Conservation (phyloP, 495 filamentous ascomycete genomes). For the Viridothelium virens region DNA sequence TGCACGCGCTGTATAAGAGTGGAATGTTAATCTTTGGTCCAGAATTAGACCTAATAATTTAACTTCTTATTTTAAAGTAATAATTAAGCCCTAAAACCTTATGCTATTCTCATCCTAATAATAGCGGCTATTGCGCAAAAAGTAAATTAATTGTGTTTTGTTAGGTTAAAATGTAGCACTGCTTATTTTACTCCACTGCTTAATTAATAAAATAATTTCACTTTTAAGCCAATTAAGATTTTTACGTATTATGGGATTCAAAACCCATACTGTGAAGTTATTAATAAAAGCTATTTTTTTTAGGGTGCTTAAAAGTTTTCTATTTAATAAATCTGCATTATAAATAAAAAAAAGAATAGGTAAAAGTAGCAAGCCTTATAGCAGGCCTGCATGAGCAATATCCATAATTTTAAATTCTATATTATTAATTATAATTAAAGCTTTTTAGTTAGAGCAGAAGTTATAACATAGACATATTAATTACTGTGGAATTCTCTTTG, state of each 20-base stretch:
- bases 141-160: slow-evolving; percentile 9
- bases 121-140: background rate
- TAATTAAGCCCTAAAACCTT: background rate
- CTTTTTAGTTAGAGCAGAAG: background rate
- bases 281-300: slow-evolving; percentile 1
- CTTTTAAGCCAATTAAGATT: slow-evolving; percentile 1
- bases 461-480: background rate
- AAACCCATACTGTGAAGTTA: slow-evolving; percentile 9
- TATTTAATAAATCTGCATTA: slow-evolving; percentile 8
- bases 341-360: slow-evolving; percentile 9
- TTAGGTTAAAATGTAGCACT: slow-evolving; percentile 5
- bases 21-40: background rate
- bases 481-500: background rate
- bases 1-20: background rate
- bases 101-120: background rate
- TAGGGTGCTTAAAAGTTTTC: background rate
- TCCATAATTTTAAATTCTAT: background rate
- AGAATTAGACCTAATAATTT: too few species aligned
- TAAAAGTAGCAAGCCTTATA: slow-evolving; percentile 5
- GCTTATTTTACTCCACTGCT: background rate
- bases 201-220: background rate
- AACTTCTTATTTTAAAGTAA: background rate
- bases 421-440: background rate
- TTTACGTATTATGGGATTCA: background rate
- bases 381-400: too few species aligned